These are phyloP conservation scores for Globisporangium paddicum DNA, from an alignment of 352 stramenopile species.

Conservation along the genomic window DNA sequence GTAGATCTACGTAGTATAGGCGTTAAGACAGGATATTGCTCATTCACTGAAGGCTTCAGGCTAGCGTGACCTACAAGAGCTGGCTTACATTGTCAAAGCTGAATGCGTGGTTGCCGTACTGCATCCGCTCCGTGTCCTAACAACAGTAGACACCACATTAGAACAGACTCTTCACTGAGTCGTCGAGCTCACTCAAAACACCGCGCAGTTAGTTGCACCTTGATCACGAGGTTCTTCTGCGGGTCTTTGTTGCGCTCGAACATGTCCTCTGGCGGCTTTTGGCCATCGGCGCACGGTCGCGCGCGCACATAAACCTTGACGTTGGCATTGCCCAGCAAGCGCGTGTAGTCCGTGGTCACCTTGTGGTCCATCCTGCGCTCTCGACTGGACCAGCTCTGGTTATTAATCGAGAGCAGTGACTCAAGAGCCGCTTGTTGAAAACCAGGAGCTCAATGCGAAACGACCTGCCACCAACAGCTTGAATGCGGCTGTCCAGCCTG, in stretches of 20 bases:
- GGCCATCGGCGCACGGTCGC: constrained; percentile 69
- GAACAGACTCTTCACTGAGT: too few relatives aligned
- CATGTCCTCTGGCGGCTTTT: constrained; percentile 70
- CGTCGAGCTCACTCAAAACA: background rate
- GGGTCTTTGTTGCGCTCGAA: constrained; percentile 77
- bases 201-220: too few relatives aligned
- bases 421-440: background rate
- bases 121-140: constrained; percentile 77
- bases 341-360: constrained; percentile 83
- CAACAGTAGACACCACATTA: too few relatives aligned
- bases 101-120: constrained; percentile 85
- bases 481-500: background rate
- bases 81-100: constrained; percentile 70
- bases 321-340: constrained; percentile 67
- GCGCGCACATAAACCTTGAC: constrained; percentile 83
- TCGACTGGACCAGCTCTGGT: background rate
- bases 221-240: constrained; percentile 82
- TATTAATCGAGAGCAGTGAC: background rate
- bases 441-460: background rate
- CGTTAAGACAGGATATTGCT: too few relatives aligned
- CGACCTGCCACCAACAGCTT: background rate
- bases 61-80: too few relatives aligned
- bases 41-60: too few relatives aligned
- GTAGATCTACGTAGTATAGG: constrained; percentile 48
- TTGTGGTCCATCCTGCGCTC: constrained; percentile 71